Conservation (phyloP, 345 rosid genomes). For the Limnanthes douglasii region DNA sequence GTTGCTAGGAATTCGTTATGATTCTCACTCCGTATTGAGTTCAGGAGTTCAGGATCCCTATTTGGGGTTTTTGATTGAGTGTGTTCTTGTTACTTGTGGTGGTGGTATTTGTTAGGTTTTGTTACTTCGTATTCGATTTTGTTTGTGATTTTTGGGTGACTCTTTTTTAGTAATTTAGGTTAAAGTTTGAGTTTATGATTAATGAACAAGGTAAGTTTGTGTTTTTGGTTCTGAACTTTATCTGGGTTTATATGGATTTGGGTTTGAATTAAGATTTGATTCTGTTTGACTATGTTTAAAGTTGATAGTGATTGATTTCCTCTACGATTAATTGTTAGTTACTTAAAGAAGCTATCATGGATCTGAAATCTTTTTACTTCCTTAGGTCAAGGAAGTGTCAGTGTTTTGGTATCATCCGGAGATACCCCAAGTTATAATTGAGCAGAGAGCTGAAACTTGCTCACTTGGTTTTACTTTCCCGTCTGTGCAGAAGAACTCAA, state of each 20-base stretch:
- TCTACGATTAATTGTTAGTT: constrained; percentile 4
- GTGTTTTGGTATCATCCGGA: constrained; percentile 12
- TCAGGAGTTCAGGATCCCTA: too few relatives aligned
- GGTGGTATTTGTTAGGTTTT: too few relatives aligned
- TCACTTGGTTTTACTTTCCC: constrained; percentile 13
- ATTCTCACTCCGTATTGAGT: too few relatives aligned
- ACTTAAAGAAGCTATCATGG: constrained; percentile 4
- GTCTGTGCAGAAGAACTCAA: constrained; percentile 22
- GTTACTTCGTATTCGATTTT: too few relatives aligned
- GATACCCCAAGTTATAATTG: constrained; percentile 25
- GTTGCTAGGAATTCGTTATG: too few relatives aligned
- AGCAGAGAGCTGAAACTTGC: constrained; percentile 17
- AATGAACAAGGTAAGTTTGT: too few relatives aligned
- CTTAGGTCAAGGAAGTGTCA: constrained; percentile 24
- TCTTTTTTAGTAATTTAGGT: constrained; percentile 6
- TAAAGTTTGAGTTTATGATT: constrained; percentile 12
- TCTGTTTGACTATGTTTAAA: constrained; percentile 6
- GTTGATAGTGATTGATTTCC: constrained; percentile 3
- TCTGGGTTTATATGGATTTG: constrained; percentile 10
- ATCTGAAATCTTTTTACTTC: constrained; percentile 17
- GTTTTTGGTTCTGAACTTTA: background rate
- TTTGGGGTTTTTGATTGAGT: too few relatives aligned
- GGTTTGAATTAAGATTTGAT: constrained; percentile 10
- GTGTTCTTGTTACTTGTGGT: too few relatives aligned
- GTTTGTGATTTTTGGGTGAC: constrained; percentile 3